Evolutionary conservation across 1,284 basidiomycete species (phyloP), one percentile per base, ranked within the genome.

Genomic region (Ustilago hordei): DNA sequence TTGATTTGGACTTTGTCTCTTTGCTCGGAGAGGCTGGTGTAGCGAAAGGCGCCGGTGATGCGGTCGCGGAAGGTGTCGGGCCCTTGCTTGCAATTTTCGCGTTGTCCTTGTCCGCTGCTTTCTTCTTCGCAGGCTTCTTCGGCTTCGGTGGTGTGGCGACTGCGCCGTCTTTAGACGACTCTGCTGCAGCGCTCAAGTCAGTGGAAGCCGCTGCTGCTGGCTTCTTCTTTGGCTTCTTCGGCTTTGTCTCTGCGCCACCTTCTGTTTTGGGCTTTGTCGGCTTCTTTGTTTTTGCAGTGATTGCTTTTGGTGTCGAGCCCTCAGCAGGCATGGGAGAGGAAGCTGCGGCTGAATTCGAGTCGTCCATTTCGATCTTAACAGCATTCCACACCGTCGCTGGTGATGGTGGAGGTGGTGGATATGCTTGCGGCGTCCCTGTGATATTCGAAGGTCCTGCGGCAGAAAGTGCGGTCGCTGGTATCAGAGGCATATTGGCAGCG

Each of bases 211-310:
- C 13, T 6, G 64, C 55, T 28, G 64, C 60, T 13, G 66, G 39
- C 45, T 65, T 69, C 66, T 72, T 76, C 60, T 69, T 76, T 13
- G 64, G 62, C 59, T 77, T 72, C 55, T 77, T 77, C 0, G 66
- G 59, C 13, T 77, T 77, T 3, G 69, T n/a, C 12, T 77, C 66
- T 23, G 62, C 55, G 11, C 54, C 55, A 8, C 43, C 52, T 41
- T 76, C 73, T 3, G 60, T 47, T 32, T 76, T 76, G 13, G 74
- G 65, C 28, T 76, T 76, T 2, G 60, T 32, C 1, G 60, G 43
- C 54, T 75, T 75, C 58, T 75, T 75, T 3, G 64, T 6, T 56
- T 75, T 75, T 5, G 60, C 39, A 12, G 59, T 59, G 3, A 66
- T 7, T 3, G 71, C n/a, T 50, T 61, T 64, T 48, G 58, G 58